Percentiles rank a stretch among this genome's conserved stretches.
Evolutionary conservation across 257 asterid species (phyloP).

Genomic region (Ballota nigra): DNA sequence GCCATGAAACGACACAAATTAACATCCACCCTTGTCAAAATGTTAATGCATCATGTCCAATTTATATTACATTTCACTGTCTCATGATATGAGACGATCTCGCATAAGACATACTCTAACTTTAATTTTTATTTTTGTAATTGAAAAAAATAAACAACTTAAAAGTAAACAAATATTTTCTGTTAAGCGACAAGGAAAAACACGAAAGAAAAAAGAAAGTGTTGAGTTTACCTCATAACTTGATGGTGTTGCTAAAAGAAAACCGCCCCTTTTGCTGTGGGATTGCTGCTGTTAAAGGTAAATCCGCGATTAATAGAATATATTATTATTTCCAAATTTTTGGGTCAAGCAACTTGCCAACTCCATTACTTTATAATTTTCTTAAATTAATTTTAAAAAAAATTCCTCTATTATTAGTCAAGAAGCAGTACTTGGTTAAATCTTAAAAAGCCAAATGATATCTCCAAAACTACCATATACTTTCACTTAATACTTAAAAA

Average conservation of each 20-base stretch:
- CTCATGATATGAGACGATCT: no score
- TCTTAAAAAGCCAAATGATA: no score
- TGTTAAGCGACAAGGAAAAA: not conserved
- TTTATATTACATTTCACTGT: no score
- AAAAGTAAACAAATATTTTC: not conserved
- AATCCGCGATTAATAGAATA: not conserved
- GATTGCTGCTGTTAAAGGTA: slow-evolving; percentile 15
- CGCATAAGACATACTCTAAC: no score
- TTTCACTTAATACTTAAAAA: no score
- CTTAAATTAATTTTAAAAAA: not conserved
- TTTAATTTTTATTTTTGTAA: no score
- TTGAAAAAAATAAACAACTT: not conserved
- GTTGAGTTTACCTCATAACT: not conserved
- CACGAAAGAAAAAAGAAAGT: not conserved
- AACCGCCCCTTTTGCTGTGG: not conserved
- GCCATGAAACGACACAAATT: no score
- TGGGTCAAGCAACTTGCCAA: not conserved
- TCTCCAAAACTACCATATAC: no score
- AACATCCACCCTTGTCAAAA: no score
- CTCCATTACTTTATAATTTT: not conserved
- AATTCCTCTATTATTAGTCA: not conserved
- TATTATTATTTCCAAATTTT: not conserved
- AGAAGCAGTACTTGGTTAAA: not conserved
- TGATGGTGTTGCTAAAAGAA: slow-evolving; percentile 7
- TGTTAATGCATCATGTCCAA: no score